These are phyloP conservation scores for Lithospermum erythrorhizon DNA, from an alignment of 257 asterid genomes.

Conservation along the genomic window DNA sequence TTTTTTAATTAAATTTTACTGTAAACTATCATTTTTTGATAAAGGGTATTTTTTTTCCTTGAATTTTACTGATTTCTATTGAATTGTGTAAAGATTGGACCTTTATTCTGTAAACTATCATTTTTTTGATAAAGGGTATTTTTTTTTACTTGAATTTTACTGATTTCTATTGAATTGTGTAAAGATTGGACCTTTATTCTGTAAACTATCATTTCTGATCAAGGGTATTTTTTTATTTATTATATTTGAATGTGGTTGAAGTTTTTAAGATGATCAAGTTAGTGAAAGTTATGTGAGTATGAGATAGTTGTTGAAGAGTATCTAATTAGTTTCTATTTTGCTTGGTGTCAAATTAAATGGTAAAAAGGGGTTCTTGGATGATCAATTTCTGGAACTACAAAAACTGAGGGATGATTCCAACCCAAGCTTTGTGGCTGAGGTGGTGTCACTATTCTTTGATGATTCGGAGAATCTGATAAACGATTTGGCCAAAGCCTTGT, in stretches of 20 bases:
- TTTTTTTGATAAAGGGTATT: too few species aligned
- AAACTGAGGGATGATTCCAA: constrained; percentile 21
- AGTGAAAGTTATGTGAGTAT: not conserved
- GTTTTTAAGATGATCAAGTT: too few species aligned
- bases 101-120: not conserved
- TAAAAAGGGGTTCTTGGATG: constrained; percentile 20
- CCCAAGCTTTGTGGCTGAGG: constrained; percentile 29
- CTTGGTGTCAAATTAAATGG: not conserved
- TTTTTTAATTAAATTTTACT: too few species aligned
- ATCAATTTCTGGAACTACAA: constrained; percentile 23
- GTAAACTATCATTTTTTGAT: too few species aligned
- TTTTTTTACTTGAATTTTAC: not conserved
- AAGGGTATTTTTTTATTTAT: too few species aligned
- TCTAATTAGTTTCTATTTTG: not conserved
- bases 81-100: not conserved
- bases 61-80: not conserved
- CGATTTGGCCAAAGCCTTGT: constrained; percentile 17
- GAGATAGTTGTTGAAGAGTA: not conserved
- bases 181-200: not conserved
- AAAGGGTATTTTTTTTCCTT: too few species aligned
- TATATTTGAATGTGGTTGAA: too few species aligned
- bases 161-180: not conserved
- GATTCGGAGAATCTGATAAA: constrained; percentile 23
- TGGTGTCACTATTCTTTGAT: constrained; percentile 24
- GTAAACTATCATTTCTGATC: too few species aligned